Evolutionary conservation across 148 eudicot species (phyloP).

Genomic region (Vaccinium corymbosum): DNA sequence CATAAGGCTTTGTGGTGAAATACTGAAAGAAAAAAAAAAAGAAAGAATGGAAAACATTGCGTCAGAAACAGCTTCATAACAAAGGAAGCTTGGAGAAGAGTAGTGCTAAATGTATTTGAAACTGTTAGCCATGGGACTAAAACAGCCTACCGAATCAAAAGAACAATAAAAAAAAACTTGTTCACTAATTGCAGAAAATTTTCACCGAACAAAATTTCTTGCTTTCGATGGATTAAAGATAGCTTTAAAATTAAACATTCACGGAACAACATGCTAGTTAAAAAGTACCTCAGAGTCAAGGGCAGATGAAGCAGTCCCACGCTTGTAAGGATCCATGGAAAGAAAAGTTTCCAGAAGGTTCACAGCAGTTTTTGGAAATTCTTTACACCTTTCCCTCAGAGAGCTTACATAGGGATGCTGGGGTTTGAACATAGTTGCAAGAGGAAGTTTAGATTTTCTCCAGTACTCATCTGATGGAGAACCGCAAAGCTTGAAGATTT

Average conservation of each 20-base stretch:
- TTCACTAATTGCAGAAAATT: neutral
- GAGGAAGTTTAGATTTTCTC: slow-evolving; percentile 64
- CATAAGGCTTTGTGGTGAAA: slow-evolving; percentile 66
- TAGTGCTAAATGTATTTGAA: neutral
- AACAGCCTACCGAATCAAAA: neutral
- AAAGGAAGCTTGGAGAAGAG: neutral
- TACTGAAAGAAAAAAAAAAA: slow-evolving; percentile 34
- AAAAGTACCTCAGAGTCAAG: slow-evolving; percentile 54
- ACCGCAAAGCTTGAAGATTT: slow-evolving; percentile 86
- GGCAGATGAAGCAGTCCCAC: slow-evolving; percentile 77
- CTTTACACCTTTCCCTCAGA: slow-evolving; percentile 57
- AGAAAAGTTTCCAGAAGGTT: slow-evolving; percentile 58
- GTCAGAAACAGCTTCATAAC: neutral
- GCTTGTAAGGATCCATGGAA: slow-evolving; percentile 65
- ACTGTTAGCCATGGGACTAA: neutral
- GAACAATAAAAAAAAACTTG: neutral
- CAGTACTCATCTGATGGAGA: slow-evolving; percentile 85
- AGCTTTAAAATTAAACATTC: neutral
- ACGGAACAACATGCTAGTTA: neutral
- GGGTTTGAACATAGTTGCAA: slow-evolving; percentile 80
- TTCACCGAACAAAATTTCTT: neutral
- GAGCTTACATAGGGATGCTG: slow-evolving; percentile 73
- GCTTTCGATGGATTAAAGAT: neutral
- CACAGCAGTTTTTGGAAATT: slow-evolving; percentile 55
- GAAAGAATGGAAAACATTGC: neutral